Conservation (phyloP, 805 yeast species). For the Lipomyces chichibuensis region DNA sequence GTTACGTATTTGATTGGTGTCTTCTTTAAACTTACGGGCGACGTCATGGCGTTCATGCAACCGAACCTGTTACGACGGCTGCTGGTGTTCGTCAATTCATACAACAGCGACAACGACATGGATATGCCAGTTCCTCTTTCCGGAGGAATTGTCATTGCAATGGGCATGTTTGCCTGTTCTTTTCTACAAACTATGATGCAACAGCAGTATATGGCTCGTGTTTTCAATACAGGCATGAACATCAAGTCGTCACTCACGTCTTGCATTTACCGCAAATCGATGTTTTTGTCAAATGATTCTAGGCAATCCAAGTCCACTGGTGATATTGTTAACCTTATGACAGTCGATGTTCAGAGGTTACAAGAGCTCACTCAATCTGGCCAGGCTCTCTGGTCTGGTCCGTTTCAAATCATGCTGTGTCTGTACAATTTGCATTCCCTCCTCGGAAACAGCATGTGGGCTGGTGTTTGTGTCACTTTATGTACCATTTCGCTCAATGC, state of each 20-base stretch:
- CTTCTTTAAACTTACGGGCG: constrained; percentile 70
- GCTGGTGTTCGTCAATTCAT: constrained; percentile 62
- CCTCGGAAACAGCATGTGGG: constrained; percentile 86
- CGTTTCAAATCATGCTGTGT: constrained; percentile 82
- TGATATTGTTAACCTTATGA: constrained; percentile 73
- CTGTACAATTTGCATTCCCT: constrained; percentile 71
- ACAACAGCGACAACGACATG: constrained; percentile 39
- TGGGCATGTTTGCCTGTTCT: constrained; percentile 64
- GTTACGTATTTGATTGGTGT: constrained; percentile 69
- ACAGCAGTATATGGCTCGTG: constrained; percentile 58
- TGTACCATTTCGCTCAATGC: constrained; percentile 82
- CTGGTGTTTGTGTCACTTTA: constrained; percentile 80
- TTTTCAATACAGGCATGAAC: constrained; percentile 60
- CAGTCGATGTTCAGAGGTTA: constrained; percentile 72
- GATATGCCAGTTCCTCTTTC: constrained; percentile 51
- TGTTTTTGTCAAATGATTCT: constrained; percentile 67
- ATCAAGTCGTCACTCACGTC: constrained; percentile 66
- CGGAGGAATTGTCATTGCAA: constrained; percentile 64
- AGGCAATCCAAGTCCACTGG: constrained; percentile 66
- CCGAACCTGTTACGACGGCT: constrained; percentile 76
- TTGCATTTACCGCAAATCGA: constrained; percentile 71
- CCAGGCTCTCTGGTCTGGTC: constrained; percentile 89
- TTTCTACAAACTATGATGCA: constrained; percentile 62
- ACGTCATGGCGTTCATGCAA: constrained; percentile 73
- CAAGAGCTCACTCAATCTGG: constrained; percentile 72